Conservation (phyloP, 2,329 filamentous ascomycete genomes). For the Coniochaeta ligniaria region DNA sequence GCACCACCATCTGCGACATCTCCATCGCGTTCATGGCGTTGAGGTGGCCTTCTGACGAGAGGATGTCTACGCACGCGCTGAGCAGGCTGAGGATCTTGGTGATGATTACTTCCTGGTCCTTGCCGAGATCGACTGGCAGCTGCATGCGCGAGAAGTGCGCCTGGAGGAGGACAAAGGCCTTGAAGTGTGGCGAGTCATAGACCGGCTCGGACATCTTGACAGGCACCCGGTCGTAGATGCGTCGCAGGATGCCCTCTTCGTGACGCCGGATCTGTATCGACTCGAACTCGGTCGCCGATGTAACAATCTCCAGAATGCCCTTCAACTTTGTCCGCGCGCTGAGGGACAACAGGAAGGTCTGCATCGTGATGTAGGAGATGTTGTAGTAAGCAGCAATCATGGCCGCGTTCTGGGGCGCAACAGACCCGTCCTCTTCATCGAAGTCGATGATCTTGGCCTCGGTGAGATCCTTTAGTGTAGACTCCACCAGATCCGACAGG, state of each 20-base stretch:
- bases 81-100: conserved; percentile 80
- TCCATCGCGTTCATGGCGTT: conserved; percentile 99
- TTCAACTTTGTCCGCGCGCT: conserved; percentile 89
- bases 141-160: conserved; percentile 98
- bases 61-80: conserved; percentile 87
- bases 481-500: conserved; percentile 90
- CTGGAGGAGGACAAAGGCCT: conserved; percentile 93
- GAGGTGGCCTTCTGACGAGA: conserved; percentile 90
- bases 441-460: conserved; percentile 95
- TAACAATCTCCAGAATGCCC: conserved; percentile 93
- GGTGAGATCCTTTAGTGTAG: conserved; percentile 79
- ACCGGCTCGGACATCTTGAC: conserved; percentile 87
- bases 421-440: conserved; percentile 86
- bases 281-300: conserved; percentile 94
- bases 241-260: conserved; percentile 78
- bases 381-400: conserved; percentile 99
- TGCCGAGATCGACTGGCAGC: conserved; percentile 87
- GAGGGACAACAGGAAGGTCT: conserved; percentile 91
- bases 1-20: conserved; percentile 97
- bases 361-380: conserved; percentile 98
- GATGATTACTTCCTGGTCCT: conserved; percentile 87
- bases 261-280: conserved; percentile 89
- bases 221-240: conserved; percentile 89
- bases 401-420: conserved; percentile 85
- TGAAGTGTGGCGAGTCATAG: conserved; percentile 95